Percentiles rank a stretch among this genome's conserved stretches.
Evolutionary conservation across 2,329 filamentous ascomycete species (phyloP).

Genomic region (Claviceps quebecensis): DNA sequence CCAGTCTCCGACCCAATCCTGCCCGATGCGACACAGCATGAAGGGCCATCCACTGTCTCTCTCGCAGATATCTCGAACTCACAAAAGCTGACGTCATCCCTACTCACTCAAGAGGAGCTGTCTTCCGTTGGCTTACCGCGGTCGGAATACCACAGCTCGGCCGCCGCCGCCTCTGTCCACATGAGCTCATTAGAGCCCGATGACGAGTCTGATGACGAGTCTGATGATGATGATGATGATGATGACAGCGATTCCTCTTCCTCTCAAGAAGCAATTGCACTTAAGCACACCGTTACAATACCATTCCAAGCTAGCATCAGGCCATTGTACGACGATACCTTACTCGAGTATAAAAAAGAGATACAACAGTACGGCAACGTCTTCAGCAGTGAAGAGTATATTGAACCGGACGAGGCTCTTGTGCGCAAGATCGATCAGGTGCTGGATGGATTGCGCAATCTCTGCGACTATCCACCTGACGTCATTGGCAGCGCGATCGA

Average conservation of each 20-base stretch:
- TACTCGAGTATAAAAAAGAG: conserved; percentile 28
- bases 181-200: conserved; percentile 15
- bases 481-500: conserved; percentile 29
- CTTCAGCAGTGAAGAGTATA: conserved; percentile 26
- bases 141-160: conserved; percentile 10
- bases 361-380: conserved; percentile 31
- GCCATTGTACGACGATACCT: conserved; percentile 35
- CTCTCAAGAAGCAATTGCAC: conserved; percentile 3
- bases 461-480: conserved; percentile 44
- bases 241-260: conserved; percentile 7
- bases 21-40: conserved; percentile 9
- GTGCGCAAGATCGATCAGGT: conserved; percentile 35
- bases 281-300: conserved; percentile 39
- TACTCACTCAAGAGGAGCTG: conserved; percentile 9
- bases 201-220: conserved; percentile 12
- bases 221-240: conserved; percentile 8
- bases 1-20: conserved; percentile 11
- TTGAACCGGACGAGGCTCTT: conserved; percentile 24
- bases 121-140: conserved; percentile 6
- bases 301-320: conserved; percentile 40
- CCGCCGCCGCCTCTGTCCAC: conserved; percentile 13
- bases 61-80: conserved; percentile 23
- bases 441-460: conserved; percentile 34
- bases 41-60: conserved; percentile 21
- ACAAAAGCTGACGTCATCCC: conserved; percentile 11